Evolutionary conservation across 768 basidiomycete species (phyloP), one percentile per base, ranked within the genome.

Genomic region (Suillus paluster): DNA sequence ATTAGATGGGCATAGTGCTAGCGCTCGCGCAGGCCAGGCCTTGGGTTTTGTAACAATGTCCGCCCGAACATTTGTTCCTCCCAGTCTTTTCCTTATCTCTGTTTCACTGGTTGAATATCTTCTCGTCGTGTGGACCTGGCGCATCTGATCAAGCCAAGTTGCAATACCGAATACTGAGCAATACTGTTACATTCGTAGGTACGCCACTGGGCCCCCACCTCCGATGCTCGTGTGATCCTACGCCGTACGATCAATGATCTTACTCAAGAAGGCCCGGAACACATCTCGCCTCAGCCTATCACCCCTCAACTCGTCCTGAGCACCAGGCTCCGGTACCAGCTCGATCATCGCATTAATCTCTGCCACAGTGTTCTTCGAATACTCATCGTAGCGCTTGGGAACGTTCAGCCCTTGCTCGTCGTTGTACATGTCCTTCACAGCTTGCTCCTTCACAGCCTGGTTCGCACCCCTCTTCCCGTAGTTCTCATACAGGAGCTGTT

Each of bases 221-320:
- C n/a, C n/a, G n/a, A n/a, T n/a, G n/a, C n/a, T n/a, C n/a, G n/a
- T n/a, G n/a, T n/a, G n/a, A n/a, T 38, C 17, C 15, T 55, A 55
- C 15, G 53, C 53, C 76, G 83, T 84, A 75, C 85, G 84, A 25
- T 55, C 36, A 55, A 5, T 55, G 41, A 99, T 96, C 83, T 99
- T 99, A 62, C 84, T 83, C 73, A 99, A 77, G 80, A 97, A 98
- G 67, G 83, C 87, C 64, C 81, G 83, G 77, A 98, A 97, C 62
- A 97, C 90, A 65, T 87, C 87, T 58, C 79, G 76, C 72, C 76
- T 84, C 77, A 88, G 70, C 27, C 81, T 80, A 0, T 74, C 76
- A 33, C 80, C 73, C 70, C 83, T 38, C 73, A 77, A 11, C 76
- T 76, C 62, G 79, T 76, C 14, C 75, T 79, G 14, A 68, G 67